Evolutionary conservation across 495 filamentous ascomycete species (phyloP), one percentile per base, ranked within the genome.

Genomic region (Neurospora sublineolata): DNA sequence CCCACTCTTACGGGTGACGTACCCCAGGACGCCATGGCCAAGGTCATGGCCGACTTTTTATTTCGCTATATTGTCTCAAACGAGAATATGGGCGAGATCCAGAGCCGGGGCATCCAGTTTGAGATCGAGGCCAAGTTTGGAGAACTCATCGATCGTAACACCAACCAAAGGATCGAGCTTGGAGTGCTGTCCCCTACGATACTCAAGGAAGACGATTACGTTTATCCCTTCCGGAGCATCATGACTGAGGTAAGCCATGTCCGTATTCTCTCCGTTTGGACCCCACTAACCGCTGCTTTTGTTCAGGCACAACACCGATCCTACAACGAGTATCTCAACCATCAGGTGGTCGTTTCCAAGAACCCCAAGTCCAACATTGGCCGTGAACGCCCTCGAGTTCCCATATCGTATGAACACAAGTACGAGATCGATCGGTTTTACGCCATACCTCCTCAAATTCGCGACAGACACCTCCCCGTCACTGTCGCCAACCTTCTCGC

Each of bases 111-210:
- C 5, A 86, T 91, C n/a, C 86, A 93, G 71, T 86, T 97, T 44
- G 94, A 97, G 80, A 91, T 97, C 70, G 94, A 97, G 81, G 94
- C 93, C 10, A 97, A 97, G 79, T 79, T 98, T 20, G 94, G 94
- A 68, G 89, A 87, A 52, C 80, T 97, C 18, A 86, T 97, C 46
- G 89, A 94, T 75, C 89, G 85, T 79, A 85, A 86, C 72, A 89
- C 87, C 2, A 85, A 89, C 68, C 84, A 90, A n/a, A 86, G 93
- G 41, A 80, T 94, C 42, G 78, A 79, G 3, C 77, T 94, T 23
- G 88, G 89, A 8, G 82, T 95, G 11, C 68, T 81, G 38, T 87
- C 90, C 0, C 91, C 94, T 76, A 89, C 85, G 64, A 80, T 96
- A 16, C 77, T 97, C 68, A 83, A 81, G 37, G 83, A 86, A 23